These are phyloP conservation scores for Coemansia sp. DNA, from an alignment of 192 early-diverging fungal genomes.

Conservation along the genomic window DNA sequence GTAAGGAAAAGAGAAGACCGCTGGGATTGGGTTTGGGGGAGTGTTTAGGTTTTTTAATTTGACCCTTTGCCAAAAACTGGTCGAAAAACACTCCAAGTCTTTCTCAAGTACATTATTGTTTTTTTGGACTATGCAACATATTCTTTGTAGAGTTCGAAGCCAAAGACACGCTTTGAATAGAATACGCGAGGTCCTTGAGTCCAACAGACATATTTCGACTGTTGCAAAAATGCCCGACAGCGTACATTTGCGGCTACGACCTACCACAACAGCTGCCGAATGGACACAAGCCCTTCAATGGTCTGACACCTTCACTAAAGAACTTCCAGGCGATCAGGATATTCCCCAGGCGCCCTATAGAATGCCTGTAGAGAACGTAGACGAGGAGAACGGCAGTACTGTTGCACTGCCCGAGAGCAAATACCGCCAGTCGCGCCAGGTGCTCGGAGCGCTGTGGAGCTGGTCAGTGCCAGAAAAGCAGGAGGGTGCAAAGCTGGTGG, in stretches of 20 bases:
- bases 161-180: no score
- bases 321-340: slow-evolving; percentile 30
- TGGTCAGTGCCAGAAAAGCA: slow-evolving; percentile 24
- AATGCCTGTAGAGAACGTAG: neutral
- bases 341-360: slow-evolving; percentile 16
- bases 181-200: neutral
- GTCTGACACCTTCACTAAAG: slow-evolving; percentile 21
- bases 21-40: no score
- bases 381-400: neutral
- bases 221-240: neutral
- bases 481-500: slow-evolving; percentile 15
- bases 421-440: slow-evolving; percentile 22
- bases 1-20: no score
- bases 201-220: neutral
- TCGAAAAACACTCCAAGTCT: no score
- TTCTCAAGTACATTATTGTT: no score
- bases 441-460: slow-evolving; percentile 37
- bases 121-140: no score
- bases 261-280: neutral
- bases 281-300: slow-evolving; percentile 12
- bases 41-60: no score
- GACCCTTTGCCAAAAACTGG: no score
- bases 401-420: slow-evolving; percentile 5
- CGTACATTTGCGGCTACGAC: slow-evolving; percentile 9
- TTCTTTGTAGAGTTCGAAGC: no score